Evolutionary conservation across 148 eudicot genomes (phyloP), one percentile per base, ranked within the genome.

Genomic region (Chenopodium album): DNA sequence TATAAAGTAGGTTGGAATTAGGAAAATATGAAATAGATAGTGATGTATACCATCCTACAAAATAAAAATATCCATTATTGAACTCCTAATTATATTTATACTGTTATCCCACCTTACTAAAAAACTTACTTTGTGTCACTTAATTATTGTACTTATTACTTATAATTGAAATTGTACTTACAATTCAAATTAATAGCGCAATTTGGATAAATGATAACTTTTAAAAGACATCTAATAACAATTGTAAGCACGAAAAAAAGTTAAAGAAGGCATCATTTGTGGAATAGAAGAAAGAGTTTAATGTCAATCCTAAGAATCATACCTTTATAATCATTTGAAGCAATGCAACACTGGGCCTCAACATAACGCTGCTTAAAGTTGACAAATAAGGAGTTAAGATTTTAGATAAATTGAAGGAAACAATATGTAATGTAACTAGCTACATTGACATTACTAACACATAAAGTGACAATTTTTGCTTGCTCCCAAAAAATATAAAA

Each of bases 241-340:
- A 14, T 59, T 5, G 4, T 59, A 59, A 16, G 5, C 63, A 14
- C 4, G 17, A 20, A 14, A 20, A 59, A 59, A 59, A 16, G 63
- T 17, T 5, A 59, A 62, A 62, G 66, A 22, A 26, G 26, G 1
- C 22, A 59, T 62, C 9, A 20, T 62, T 5, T 22, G 66, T 31
- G 72, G 22, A 69, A 32, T 1, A 26, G 1, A 12, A 1, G 17
- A 22, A 19, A 37, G 17, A 72, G 2, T 72, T 72, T 48, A 66
- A 78, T 62, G 1, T 76, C 26, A 13, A 32, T 8, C 64, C 73
- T 3, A 10, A 77, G 34, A 48, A 70, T 19, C 44, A 56, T 83
- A 96, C 99, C 99, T 96, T 91, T 94, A 85, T 96, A 92, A 82
- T 96, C 95, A 85, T 91, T 90, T 82, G 97, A 91, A 28, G 95